These are phyloP conservation scores for Geotrichum aggregatum DNA, from an alignment of 1,139 yeast genomes.

Conservation along the genomic window DNA sequence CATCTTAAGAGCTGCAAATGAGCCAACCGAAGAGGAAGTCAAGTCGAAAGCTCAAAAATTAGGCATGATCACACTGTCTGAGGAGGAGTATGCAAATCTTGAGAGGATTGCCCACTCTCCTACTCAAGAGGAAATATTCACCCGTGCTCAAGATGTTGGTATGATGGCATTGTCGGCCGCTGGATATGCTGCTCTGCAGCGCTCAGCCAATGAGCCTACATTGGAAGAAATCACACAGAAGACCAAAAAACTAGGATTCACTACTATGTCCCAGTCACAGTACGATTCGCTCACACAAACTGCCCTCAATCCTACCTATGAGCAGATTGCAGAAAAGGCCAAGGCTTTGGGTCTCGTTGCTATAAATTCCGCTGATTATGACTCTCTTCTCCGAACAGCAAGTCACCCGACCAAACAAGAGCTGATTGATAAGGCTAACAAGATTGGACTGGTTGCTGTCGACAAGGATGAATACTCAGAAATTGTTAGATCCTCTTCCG, in stretches of 20 bases:
- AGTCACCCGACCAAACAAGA: slow-evolving; percentile 41
- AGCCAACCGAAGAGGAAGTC: slow-evolving; percentile 28
- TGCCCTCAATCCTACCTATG: slow-evolving; percentile 21
- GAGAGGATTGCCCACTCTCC: slow-evolving; percentile 15
- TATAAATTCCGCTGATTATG: slow-evolving; percentile 11
- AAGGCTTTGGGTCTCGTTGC: slow-evolving; percentile 8
- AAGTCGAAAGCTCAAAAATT: slow-evolving; percentile 36
- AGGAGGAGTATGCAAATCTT: slow-evolving; percentile 14
- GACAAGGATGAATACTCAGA: slow-evolving; percentile 35
- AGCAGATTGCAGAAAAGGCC: slow-evolving; percentile 25
- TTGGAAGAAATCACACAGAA: slow-evolving; percentile 23
- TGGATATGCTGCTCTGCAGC: slow-evolving; percentile 22
- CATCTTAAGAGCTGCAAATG: slow-evolving; percentile 13
- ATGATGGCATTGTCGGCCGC: slow-evolving; percentile 31
- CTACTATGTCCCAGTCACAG: slow-evolving; percentile 17
- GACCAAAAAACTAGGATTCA: slow-evolving; percentile 29
- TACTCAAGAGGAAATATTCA: slow-evolving; percentile 29
- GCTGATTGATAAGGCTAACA: slow-evolving; percentile 37
- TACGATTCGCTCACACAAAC: slow-evolving; percentile 19
- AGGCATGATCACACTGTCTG: slow-evolving; percentile 27
- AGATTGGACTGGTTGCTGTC: slow-evolving; percentile 29
- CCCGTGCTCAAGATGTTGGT: slow-evolving; percentile 37
- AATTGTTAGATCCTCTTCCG: slow-evolving; percentile 37
- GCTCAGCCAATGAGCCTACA: slow-evolving; percentile 23
- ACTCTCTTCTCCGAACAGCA: slow-evolving; percentile 28